Conservation (phyloP, 257 asterid genomes). For the Salvia rosmarinus region DNA sequence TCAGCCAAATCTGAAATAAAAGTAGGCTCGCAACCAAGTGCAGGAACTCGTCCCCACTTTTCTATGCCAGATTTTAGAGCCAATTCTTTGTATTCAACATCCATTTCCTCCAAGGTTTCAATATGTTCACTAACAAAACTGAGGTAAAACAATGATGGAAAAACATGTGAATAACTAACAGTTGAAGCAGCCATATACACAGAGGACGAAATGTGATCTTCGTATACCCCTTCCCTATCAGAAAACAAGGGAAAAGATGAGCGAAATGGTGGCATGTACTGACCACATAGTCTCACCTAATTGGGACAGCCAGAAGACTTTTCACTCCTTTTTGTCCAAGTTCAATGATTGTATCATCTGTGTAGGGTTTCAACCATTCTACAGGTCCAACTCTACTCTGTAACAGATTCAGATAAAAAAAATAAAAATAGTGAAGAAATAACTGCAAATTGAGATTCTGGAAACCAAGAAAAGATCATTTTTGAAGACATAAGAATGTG, state of each 20-base stretch:
- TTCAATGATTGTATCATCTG: slow-evolving; percentile 90
- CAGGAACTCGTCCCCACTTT: slow-evolving; percentile 99
- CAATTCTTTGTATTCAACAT: slow-evolving; percentile 96
- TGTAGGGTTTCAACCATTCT: slow-evolving; percentile 98
- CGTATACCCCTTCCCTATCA: not conserved
- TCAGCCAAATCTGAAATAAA: slow-evolving; percentile 95
- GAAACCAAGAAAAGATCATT: not conserved
- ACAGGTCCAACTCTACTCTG: slow-evolving; percentile 99
- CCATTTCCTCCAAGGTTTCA: slow-evolving; percentile 98
- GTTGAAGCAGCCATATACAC: slow-evolving; percentile 32
- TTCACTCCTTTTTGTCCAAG: slow-evolving; percentile 92
- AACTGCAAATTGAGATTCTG: not conserved
- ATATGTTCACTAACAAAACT: slow-evolving; percentile 99
- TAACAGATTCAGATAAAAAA: slow-evolving; percentile 42
- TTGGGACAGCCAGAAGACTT: slow-evolving; percentile 97
- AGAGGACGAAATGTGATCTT: slow-evolving; percentile 5
- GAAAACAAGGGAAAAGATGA: not conserved
- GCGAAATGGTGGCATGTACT: slow-evolving; percentile 21
- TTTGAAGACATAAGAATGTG: slow-evolving; percentile 1
- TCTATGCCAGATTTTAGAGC: slow-evolving; percentile 91
- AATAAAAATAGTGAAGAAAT: slow-evolving; percentile 29
- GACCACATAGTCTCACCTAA: slow-evolving; percentile 57
- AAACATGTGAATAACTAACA: slow-evolving; percentile 26
- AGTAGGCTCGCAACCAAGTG: slow-evolving; percentile 91
- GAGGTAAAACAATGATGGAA: slow-evolving; percentile 30